Conservation (phyloP, 108 stramenopile species). For the Nitzschia sp. region DNA sequence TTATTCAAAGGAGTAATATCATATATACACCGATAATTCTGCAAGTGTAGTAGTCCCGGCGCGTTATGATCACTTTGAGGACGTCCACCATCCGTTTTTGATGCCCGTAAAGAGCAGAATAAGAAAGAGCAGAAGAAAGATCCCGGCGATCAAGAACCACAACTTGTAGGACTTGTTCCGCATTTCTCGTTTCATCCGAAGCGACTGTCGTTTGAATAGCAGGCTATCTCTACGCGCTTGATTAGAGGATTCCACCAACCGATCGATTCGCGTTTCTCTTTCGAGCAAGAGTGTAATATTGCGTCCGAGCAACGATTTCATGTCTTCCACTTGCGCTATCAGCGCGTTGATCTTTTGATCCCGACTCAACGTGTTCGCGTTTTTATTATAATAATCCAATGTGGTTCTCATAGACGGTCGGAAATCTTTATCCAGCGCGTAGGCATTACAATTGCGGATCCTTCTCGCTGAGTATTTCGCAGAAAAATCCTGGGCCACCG, state of each 20-base stretch:
- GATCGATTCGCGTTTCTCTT: slow-evolving; percentile 52
- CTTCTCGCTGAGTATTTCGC: slow-evolving; percentile 33
- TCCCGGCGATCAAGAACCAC: slow-evolving; percentile 21
- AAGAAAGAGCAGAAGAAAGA: slow-evolving; percentile 1
- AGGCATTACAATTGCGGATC: slow-evolving; percentile 66
- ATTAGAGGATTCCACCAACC: slow-evolving; percentile 54
- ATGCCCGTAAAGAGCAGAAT: slow-evolving; percentile 1
- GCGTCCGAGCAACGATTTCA: slow-evolving; percentile 65
- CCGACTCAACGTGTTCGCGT: slow-evolving; percentile 46
- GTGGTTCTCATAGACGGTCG: slow-evolving; percentile 49
- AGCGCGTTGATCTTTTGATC: slow-evolving; percentile 41
- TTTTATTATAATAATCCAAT: slow-evolving; percentile 77
- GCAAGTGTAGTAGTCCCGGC: too few species aligned
- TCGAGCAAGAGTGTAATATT: slow-evolving; percentile 68
- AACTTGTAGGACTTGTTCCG: slow-evolving; percentile 22
- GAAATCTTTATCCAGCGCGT: slow-evolving; percentile 73
- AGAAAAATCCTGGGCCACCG: slow-evolving; percentile 57
- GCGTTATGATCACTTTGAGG: too few species aligned
- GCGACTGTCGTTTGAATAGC: slow-evolving; percentile 49
- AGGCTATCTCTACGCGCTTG: slow-evolving; percentile 52
- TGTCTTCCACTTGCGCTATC: slow-evolving; percentile 63
- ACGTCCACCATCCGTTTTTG: neutral
- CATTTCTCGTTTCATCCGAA: slow-evolving; percentile 19
- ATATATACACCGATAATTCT: too few species aligned
- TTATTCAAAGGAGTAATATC: too few species aligned